Conservation (phyloP, 208 protist genomes). For the Crithidia expoeki region DNA sequence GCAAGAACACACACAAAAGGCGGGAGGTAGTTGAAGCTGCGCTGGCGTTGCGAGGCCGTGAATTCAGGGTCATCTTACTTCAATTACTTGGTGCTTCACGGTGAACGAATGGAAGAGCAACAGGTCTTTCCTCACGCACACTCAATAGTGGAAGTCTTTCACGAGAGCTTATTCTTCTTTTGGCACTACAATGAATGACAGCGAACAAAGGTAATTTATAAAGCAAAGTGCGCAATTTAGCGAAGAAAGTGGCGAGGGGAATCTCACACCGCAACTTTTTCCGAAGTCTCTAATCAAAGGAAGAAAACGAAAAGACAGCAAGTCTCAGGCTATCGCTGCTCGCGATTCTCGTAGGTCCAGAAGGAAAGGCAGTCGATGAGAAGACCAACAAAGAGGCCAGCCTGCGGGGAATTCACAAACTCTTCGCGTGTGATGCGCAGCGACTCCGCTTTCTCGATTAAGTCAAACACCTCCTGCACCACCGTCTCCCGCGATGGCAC, state of each 20-base stretch:
- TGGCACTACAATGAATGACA: no score
- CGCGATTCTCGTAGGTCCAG: conserved; percentile 90
- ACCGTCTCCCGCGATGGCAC: conserved; percentile 77
- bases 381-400: conserved; percentile 83
- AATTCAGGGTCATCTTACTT: no score
- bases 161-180: no score
- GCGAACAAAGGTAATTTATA: no score
- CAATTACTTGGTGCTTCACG: no score
- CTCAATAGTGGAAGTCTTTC: no score
- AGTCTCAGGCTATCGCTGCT: conserved; percentile 36
- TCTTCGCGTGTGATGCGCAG: conserved; percentile 87
- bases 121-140: no score
- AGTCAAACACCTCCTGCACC: conserved; percentile 91
- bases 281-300: no score
- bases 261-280: no score
- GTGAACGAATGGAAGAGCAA: neutral
- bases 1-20: conserved; percentile 3
- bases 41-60: no score
- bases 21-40: neutral
- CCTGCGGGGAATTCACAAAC: conserved; percentile 77
- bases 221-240: no score
- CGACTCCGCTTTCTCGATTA: conserved; percentile 82
- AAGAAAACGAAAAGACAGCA: neutral
- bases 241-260: no score
- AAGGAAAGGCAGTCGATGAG: conserved; percentile 92